These are phyloP conservation scores for Thielaviopsis ethacetica DNA, from an alignment of 2,329 filamentous ascomycete species.

Conservation along the genomic window DNA sequence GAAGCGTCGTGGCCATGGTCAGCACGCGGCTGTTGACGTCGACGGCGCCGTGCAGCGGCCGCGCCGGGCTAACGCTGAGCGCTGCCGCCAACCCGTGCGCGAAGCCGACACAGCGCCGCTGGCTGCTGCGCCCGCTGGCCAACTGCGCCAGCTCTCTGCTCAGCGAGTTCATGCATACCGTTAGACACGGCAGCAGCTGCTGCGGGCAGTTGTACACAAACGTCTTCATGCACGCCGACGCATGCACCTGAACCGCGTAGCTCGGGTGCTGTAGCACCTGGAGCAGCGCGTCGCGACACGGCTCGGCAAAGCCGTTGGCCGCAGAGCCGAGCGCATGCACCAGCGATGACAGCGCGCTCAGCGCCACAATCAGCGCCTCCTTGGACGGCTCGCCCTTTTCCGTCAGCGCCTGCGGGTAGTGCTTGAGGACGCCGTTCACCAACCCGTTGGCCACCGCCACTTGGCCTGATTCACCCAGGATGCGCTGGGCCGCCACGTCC, in stretches of 20 bases:
- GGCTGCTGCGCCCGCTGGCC: conserved; percentile 57
- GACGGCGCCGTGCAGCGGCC: conserved; percentile 84
- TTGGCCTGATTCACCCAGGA: conserved; percentile 81
- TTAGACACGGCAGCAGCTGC: conserved; percentile 77
- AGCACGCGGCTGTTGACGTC: conserved; percentile 88
- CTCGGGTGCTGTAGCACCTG: conserved; percentile 89
- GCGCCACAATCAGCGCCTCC: conserved; percentile 59
- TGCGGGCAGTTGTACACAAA: conserved; percentile 86
- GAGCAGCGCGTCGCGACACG: conserved; percentile 70
- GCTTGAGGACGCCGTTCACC: conserved; percentile 79
- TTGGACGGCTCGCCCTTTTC: conserved; percentile 83
- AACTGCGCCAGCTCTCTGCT: conserved; percentile 71
- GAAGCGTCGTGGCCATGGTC: conserved; percentile 74
- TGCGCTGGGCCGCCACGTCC: conserved; percentile 61
- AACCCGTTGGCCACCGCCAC: conserved; percentile 64
- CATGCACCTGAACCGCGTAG: conserved; percentile 87
- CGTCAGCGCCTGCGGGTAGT: conserved; percentile 79
- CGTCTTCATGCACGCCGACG: conserved; percentile 68
- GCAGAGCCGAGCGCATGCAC: conserved; percentile 71
- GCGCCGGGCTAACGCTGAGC: conserved; percentile 72
- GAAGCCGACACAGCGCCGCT: conserved; percentile 73
- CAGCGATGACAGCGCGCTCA: conserved; percentile 66
- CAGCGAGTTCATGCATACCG: conserved; percentile 92
- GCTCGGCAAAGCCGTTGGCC: conserved; percentile 60
- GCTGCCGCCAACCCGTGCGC: conserved; percentile 83